Evolutionary conservation across 2,329 filamentous ascomycete genomes (phyloP), one percentile per base, ranked within the genome.

Genomic region (Fusarium austroafricanum): DNA sequence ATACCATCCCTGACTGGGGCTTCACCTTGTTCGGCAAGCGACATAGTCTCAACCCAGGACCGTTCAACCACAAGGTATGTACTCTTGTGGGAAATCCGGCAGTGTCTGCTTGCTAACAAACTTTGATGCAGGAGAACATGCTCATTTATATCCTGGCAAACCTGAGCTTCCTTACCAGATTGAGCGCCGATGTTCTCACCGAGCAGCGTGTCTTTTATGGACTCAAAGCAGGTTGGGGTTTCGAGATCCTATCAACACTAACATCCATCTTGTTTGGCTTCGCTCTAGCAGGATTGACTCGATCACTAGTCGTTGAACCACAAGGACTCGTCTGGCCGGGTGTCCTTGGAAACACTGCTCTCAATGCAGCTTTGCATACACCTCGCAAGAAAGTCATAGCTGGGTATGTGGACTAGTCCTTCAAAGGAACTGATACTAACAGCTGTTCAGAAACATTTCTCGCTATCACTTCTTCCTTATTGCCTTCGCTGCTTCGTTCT

Each of bases 111-210:
- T n/a, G n/a, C n/a, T n/a, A n/a, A n/a, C n/a, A n/a, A n/a, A n/a
- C n/a, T n/a, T n/a, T n/a, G n/a, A n/a, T n/a, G n/a, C 18, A 73
- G 75, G 85, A 87, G 73, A 85, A 87, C 68, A 84, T 84, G 73
- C 76, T 87, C 17, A 83, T 87, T 51, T 83, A 82, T 55, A 83
- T 86, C 59, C 81, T 86, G 78, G 85, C 88, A 46, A 88, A 89
- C 73, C 81, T 83, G 2, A 83, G 81, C 15, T 82, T 83, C 52
- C 77, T 81, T 18, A 78, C 76, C 4, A 71, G 76, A n/a, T 67
- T 78, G 10, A 78, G 76, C 26, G 76, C 76, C 6, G 76, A 78
- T 26, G 76, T 77, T 11, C 67, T 78, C 29, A 77, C 75, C 2
- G 76, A 78, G 44, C 76, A 78, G 50, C 71, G 76, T 9, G 62